Conservation (phyloP, 1,284 basidiomycete genomes). For the Bjerkandera adusta region DNA sequence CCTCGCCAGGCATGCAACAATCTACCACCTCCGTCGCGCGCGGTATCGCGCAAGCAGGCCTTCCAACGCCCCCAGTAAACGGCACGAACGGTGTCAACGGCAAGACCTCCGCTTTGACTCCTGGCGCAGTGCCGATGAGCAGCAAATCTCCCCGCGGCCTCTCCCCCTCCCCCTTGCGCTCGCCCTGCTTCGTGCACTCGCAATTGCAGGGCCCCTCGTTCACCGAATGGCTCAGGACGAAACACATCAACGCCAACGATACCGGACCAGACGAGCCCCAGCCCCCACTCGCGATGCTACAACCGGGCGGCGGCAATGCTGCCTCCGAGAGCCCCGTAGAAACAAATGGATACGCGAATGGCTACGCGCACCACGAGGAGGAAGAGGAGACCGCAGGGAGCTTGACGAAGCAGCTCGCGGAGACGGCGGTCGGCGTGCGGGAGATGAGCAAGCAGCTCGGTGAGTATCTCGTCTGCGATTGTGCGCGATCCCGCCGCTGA, state of each 20-base stretch:
- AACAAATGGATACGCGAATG: constrained; percentile 19
- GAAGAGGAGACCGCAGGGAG: constrained; percentile 71
- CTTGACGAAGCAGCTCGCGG: constrained; percentile 90
- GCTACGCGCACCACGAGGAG: constrained; percentile 50
- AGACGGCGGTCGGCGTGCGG: constrained; percentile 94
- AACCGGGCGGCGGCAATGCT: constrained; percentile 4
- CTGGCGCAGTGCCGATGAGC: constrained; percentile 6
- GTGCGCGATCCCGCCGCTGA: constrained; percentile 18
- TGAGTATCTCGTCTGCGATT: constrained; percentile 39
- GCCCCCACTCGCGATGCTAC: constrained; percentile 1
- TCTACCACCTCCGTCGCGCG: too few species aligned
- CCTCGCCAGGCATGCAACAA: constrained; percentile 24
- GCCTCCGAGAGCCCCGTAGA: constrained; percentile 24
- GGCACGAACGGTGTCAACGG: neutral
- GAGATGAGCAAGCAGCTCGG: constrained; percentile 99
- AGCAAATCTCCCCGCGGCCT: constrained; percentile 22
- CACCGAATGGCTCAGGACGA: constrained; percentile 63
- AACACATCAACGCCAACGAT: constrained; percentile 49
- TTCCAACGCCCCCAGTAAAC: neutral
- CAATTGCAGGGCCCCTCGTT: constrained; percentile 75
- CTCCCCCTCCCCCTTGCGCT: constrained; percentile 43
- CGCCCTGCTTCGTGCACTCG: constrained; percentile 87
- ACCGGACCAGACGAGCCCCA: too few species aligned
- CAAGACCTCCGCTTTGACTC: neutral
- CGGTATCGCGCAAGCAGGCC: too few species aligned